These are phyloP conservation scores for Epichloe hybrida DNA, from an alignment of 2,329 filamentous ascomycete species.

Conservation along the genomic window DNA sequence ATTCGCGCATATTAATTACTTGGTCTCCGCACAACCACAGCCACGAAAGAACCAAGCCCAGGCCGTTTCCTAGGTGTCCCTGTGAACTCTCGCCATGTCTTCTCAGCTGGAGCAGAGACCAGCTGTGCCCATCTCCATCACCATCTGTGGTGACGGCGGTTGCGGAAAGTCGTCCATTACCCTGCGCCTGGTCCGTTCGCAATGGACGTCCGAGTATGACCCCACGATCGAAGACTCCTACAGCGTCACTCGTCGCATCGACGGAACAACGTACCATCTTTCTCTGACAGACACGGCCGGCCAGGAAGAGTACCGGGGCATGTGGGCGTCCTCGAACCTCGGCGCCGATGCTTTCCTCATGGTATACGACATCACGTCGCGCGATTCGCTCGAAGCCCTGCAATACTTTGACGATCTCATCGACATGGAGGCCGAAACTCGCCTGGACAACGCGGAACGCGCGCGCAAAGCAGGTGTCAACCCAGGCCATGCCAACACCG, in stretches of 20 bases:
- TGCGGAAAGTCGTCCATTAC: conserved; percentile 80
- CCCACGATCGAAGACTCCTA: conserved; percentile 77
- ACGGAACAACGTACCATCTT: conserved; percentile 69
- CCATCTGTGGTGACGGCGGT: conserved; percentile 75
- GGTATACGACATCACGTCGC: conserved; percentile 74
- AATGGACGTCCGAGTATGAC: conserved; percentile 77
- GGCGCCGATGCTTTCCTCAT: conserved; percentile 71
- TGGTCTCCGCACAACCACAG: too few species aligned
- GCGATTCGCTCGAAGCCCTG: conserved; percentile 54
- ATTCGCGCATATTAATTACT: too few species aligned
- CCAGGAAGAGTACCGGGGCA: conserved; percentile 80
- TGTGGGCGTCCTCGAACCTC: conserved; percentile 71
- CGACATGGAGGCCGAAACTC: conserved; percentile 65
- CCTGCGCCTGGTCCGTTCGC: conserved; percentile 63
- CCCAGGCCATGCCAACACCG: conserved; percentile 15
- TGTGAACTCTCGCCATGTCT: conserved; percentile 1
- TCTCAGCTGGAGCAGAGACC: conserved; percentile 8
- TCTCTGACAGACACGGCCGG: conserved; percentile 72
- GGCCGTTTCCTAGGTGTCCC: background rate
- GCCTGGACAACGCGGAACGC: conserved; percentile 46
- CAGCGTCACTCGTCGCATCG: conserved; percentile 65
- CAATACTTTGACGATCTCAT: conserved; percentile 73
- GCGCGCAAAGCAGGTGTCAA: conserved; percentile 30
- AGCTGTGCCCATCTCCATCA: conserved; percentile 54
- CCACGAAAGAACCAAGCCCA: too few species aligned